Base-by-base conservation (phyloP, 495 filamentous ascomycete species). In the Aspergillus cristatus region DNA sequence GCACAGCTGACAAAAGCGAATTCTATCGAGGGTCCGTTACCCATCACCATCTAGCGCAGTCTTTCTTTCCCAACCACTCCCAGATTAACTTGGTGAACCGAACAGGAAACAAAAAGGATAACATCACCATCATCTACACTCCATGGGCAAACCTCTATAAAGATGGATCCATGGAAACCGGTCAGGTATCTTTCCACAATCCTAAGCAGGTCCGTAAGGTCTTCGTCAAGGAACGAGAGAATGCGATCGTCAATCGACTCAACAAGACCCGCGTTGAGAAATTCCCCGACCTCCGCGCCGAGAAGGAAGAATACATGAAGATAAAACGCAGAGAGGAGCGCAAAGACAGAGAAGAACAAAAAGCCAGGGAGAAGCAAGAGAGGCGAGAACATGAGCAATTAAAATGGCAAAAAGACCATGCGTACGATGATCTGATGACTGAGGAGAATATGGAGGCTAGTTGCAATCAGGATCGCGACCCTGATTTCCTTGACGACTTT, bases 91-190 rank as follows among this genome's bases (percentile, higher is more conserved):
- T 11, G 20, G 4, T 24, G 20, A 35, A 31, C 10, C 7, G 28
- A 8, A 14, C 34, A 85, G 82, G 91, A 41, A 98, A 97, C 65
- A 98, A 98, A 64, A 96, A 96, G 65, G 91, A 97, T 51, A 97
- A 97, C 60, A 71, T 97, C 42, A 93, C 84, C 12, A 63, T 98
- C 39, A 89, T 98, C 48, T 98, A 97, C 62, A 98, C 91, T 2
- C 93, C 91, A 14, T 97, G 93, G 93, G 84, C 86, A 28, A 98
- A 98, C 54, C 79, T 98, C 5, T 80, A 83, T 58, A 98, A 97
- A 55, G 85, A 91, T 48, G 89, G 88, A n/a, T 82, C 77, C 50
- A 98, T 98, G 91, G 88, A 86, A 3, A 80, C 78, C 3, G 91
- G 91, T 15, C 91, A 98, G 58, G 91, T 98, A 35, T 80, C 84